Percentiles rank a stretch among this genome's conserved stretches.
Conservation (phyloP, 108 stramenopile species). For the Thalassiosira profunda region DNA sequence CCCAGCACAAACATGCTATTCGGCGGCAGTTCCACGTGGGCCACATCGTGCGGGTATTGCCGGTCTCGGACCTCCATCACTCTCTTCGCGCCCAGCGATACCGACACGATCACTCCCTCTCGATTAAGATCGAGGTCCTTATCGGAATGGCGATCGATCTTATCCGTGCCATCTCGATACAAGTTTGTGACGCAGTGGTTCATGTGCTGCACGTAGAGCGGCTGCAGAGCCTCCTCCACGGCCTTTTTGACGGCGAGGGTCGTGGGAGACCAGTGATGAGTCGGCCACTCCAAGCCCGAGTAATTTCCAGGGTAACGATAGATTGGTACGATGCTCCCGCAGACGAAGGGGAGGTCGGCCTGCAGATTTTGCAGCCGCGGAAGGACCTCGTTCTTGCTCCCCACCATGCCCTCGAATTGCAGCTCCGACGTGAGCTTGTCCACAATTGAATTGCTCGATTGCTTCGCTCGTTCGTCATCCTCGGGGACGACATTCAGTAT, state of each 20-base stretch:
- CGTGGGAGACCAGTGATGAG: conserved; percentile 65
- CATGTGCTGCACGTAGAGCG: conserved; percentile 70
- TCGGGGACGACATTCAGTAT: conserved; percentile 59
- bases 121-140: conserved; percentile 83
- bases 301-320: conserved; percentile 89
- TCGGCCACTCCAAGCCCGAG: conserved; percentile 70
- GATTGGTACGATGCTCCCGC: conserved; percentile 48
- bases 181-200: conserved; percentile 83
- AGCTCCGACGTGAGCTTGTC: conserved; percentile 51
- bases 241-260: conserved; percentile 60
- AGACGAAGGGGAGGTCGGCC: conserved; percentile 50
- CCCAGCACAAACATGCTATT: conserved; percentile 79
- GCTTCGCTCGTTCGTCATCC: neutral
- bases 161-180: conserved; percentile 74
- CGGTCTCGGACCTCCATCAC: conserved; percentile 68
- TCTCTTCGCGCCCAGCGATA: conserved; percentile 66
- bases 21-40: conserved; percentile 62
- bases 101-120: conserved; percentile 72
- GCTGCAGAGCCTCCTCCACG: conserved; percentile 63
- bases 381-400: conserved; percentile 57
- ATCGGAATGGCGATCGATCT: conserved; percentile 77
- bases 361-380: conserved; percentile 82
- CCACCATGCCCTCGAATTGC: conserved; percentile 77
- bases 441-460: conserved; percentile 17
- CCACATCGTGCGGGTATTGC: conserved; percentile 59